These are phyloP conservation scores for Cladophialophora immunda DNA, from an alignment of 2,329 filamentous ascomycete species.

Conservation along the genomic window DNA sequence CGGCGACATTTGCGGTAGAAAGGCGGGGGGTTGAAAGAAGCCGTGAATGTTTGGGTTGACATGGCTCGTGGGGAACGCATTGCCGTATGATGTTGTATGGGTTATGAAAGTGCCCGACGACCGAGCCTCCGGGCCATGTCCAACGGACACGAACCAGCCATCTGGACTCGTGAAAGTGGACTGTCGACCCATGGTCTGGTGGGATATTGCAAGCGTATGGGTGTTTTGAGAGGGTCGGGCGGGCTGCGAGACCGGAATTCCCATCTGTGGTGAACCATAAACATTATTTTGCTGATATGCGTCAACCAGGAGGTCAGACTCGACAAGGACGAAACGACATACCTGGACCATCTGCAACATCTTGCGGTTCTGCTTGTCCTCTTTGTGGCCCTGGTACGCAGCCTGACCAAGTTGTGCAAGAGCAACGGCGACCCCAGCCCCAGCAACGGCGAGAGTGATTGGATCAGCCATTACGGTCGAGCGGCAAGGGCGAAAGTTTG, in stretches of 20 bases:
- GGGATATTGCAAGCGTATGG: not conserved
- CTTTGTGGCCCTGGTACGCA: not conserved
- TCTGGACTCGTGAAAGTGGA: not conserved
- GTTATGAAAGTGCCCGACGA: not conserved
- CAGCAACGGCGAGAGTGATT: not conserved
- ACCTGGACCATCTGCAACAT: not conserved
- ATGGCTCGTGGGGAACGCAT: not conserved
- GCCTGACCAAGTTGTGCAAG: not conserved
- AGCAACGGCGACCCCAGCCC: not conserved
- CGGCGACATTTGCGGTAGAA: not conserved
- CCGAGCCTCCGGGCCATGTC: not conserved
- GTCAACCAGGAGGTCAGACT: not conserved
- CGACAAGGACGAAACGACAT: not conserved
- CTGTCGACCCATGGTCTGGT: not conserved
- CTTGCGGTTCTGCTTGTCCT: not conserved
- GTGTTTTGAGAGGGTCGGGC: not conserved
- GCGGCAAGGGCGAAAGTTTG: not conserved
- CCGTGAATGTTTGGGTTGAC: not conserved
- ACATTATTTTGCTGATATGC: not conserved
- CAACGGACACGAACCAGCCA: not conserved
- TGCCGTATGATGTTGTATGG: not conserved
- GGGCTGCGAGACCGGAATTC: not conserved
- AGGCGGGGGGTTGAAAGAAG: not conserved
- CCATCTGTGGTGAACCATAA: not conserved
- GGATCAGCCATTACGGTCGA: not conserved